Evolutionary conservation across 2,329 filamentous ascomycete species (phyloP).

Genomic region (Verticillium tricorpus): DNA sequence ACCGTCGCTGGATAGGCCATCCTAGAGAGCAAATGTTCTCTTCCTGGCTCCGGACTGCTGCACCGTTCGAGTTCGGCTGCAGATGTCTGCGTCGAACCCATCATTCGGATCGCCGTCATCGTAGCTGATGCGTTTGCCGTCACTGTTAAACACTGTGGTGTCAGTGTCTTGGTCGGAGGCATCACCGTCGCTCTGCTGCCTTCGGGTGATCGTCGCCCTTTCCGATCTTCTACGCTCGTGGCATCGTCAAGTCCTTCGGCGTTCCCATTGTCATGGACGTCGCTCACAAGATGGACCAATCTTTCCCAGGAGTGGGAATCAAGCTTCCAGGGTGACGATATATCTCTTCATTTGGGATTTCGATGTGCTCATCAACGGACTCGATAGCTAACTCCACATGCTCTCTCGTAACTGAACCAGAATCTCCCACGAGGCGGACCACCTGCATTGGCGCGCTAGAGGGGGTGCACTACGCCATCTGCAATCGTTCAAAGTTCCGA

Average conservation of each 20-base stretch:
- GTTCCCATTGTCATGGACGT: neutral
- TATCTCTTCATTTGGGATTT: neutral
- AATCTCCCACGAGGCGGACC: neutral
- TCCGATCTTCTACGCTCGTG: neutral
- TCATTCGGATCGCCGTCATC: neutral
- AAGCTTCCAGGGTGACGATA: constrained; percentile 1
- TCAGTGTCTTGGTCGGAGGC: too few species aligned
- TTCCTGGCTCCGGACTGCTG: neutral
- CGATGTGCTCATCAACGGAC: constrained; percentile 4
- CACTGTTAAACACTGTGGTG: neutral
- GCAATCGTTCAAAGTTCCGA: too few species aligned
- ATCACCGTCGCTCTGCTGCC: too few species aligned
- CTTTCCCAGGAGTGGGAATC: neutral
- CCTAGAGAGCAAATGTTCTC: neutral
- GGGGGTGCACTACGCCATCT: too few species aligned
- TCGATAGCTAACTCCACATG: constrained; percentile 5
- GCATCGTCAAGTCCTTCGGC: neutral
- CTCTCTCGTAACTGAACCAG: neutral
- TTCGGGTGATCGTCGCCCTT: neutral
- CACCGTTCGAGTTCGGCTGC: too few species aligned
- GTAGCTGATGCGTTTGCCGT: neutral
- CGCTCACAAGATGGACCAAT: too few species aligned
- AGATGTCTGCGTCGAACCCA: neutral
- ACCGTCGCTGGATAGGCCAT: too few species aligned
- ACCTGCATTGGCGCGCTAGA: too few species aligned